These are phyloP conservation scores for Candida sanyaensis DNA, from an alignment of 1,139 yeast species.

Conservation along the genomic window DNA sequence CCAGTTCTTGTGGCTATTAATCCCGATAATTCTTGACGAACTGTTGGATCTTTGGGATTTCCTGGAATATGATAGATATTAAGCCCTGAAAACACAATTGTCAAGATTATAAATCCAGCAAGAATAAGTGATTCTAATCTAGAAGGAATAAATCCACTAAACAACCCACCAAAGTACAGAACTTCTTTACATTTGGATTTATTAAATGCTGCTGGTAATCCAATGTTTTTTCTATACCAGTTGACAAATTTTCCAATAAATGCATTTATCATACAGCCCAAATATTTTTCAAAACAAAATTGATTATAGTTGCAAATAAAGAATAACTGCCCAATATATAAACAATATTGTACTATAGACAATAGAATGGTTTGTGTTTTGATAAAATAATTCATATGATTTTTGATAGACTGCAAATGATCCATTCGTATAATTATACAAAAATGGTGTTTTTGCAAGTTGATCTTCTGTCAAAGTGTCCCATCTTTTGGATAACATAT, in stretches of 20 bases:
- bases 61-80: slow-evolving; percentile 19
- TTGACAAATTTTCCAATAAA: slow-evolving; percentile 12
- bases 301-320: slow-evolving; percentile 41
- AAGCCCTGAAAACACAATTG: slow-evolving; percentile 36
- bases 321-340: slow-evolving; percentile 51
- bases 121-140: slow-evolving; percentile 28
- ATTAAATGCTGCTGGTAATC: slow-evolving; percentile 28
- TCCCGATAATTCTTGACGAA: slow-evolving; percentile 14
- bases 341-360: slow-evolving; percentile 49
- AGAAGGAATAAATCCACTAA: slow-evolving; percentile 23
- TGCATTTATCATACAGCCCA: slow-evolving; percentile 29
- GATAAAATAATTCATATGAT: slow-evolving; percentile 5
- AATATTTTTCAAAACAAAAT: slow-evolving; percentile 35
- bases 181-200: slow-evolving; percentile 21
- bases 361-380: slow-evolving; percentile 29
- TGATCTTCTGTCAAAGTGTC: slow-evolving; percentile 1
- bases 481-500: slow-evolving; percentile 6
- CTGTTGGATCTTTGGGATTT: slow-evolving; percentile 23
- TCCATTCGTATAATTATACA: slow-evolving; percentile 7
- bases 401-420: slow-evolving; percentile 5
- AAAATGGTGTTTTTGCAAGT: slow-evolving; percentile 8
- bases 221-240: slow-evolving; percentile 26
- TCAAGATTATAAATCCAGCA: slow-evolving; percentile 46
- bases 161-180: slow-evolving; percentile 19
- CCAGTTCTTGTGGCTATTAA: slow-evolving; percentile 33